Evolutionary conservation across 2,329 filamentous ascomycete species (phyloP).

Genomic region (Nemania serpens): DNA sequence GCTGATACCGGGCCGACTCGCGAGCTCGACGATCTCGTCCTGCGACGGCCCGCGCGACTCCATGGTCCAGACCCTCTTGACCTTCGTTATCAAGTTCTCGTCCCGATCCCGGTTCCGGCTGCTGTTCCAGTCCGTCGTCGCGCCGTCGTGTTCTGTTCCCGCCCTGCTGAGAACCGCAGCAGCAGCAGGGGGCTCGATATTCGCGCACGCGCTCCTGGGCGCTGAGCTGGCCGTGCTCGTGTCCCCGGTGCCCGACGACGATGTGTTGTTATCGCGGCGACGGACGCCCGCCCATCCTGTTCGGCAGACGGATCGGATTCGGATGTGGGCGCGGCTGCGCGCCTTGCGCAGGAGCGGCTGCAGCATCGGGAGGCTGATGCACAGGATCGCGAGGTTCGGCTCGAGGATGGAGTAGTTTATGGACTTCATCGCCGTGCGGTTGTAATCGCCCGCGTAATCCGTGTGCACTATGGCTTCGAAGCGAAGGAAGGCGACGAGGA

Average conservation of each 20-base stretch:
- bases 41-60: neutral
- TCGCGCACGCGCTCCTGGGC: neutral
- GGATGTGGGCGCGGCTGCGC: neutral
- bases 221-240: no score
- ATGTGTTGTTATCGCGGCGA: neutral
- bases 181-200: neutral
- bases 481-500: constrained; percentile 19
- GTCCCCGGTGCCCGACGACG: no score
- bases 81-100: neutral
- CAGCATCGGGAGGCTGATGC: constrained; percentile 50
- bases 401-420: constrained; percentile 39
- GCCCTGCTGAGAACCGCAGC: neutral
- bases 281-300: neutral
- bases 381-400: constrained; percentile 47
- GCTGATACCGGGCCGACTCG: neutral
- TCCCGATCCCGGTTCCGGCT: neutral
- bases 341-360: constrained; percentile 32
- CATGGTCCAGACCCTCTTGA: neutral
- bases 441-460: constrained; percentile 19
- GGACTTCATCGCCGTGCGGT: constrained; percentile 9
- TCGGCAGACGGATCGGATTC: neutral
- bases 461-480: constrained; percentile 19
- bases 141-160: neutral
- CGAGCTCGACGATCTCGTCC: neutral
- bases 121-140: neutral